Evolutionary conservation across 352 stramenopile species (phyloP).

Genomic region (Phytophthora crassamura): DNA sequence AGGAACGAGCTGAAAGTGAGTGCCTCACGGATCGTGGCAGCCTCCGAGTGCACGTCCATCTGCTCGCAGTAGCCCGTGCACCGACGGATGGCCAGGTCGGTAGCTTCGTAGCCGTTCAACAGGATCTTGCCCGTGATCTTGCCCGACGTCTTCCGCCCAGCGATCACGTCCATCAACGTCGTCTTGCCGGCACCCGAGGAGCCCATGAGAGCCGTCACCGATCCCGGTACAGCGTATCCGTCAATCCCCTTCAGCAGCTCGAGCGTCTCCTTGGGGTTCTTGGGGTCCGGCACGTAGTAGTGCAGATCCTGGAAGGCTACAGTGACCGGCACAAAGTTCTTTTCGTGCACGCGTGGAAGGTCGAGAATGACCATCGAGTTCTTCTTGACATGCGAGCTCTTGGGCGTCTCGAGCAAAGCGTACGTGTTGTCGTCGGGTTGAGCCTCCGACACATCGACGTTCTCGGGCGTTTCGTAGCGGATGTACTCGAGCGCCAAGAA

Average conservation of each 20-base stretch:
- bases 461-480: too few species aligned
- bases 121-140: constrained; percentile 16
- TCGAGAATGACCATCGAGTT: not conserved
- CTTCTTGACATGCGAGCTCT: too few species aligned
- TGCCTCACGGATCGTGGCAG: constrained; percentile 14
- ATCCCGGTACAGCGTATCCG: constrained; percentile 4
- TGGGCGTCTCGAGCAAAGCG: too few species aligned
- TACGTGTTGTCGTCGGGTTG: too few species aligned
- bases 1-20: constrained; percentile 6
- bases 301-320: constrained; percentile 24
- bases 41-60: constrained; percentile 21
- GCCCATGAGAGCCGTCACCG: too few species aligned
- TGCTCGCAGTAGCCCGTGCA: constrained; percentile 36
- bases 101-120: constrained; percentile 30
- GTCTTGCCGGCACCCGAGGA: constrained; percentile 51
- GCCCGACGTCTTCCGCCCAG: constrained; percentile 5
- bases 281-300: constrained; percentile 12
- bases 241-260: constrained; percentile 16
- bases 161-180: constrained; percentile 24
- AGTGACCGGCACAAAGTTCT: constrained; percentile 15
- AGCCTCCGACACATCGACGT: too few species aligned
- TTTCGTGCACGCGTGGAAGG: constrained; percentile 1
- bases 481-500: too few species aligned
- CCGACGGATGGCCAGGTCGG: constrained; percentile 18
- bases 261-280: constrained; percentile 11